Conservation (phyloP, 1,139 yeast genomes). For the Saccharomyces pastorianus region DNA sequence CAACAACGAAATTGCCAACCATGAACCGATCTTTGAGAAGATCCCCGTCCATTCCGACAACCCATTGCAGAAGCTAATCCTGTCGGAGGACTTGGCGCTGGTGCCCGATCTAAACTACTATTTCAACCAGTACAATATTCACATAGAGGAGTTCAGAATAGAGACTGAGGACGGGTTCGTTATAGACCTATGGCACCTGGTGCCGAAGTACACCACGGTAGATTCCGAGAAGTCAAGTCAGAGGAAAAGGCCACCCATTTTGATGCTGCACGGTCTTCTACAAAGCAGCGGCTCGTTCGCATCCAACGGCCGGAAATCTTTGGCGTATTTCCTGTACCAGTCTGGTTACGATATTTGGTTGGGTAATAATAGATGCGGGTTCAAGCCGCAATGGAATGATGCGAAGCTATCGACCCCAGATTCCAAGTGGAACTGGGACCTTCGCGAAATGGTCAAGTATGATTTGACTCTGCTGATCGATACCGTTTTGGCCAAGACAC, state of each 20-base stretch:
- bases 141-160: slow-evolving; percentile 50
- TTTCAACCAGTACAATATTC: slow-evolving; percentile 51
- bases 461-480: slow-evolving; percentile 72
- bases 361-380: slow-evolving; percentile 86
- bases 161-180: slow-evolving; percentile 77
- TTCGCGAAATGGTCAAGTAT: slow-evolving; percentile 64
- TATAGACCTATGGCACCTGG: slow-evolving; percentile 54
- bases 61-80: slow-evolving; percentile 19
- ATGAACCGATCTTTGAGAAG: not conserved
- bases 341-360: slow-evolving; percentile 86
- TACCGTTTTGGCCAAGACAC: slow-evolving; percentile 42
- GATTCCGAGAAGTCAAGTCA: slow-evolving; percentile 27
- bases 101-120: slow-evolving; percentile 56
- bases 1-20: not conserved
- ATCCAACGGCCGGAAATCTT: slow-evolving; percentile 65
- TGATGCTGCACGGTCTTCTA: slow-evolving; percentile 76
- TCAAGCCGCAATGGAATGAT: slow-evolving; percentile 50
- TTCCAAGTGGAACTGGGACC: slow-evolving; percentile 76
- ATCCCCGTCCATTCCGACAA: slow-evolving; percentile 8
- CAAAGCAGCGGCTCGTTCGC: slow-evolving; percentile 83
- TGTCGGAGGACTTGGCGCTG: slow-evolving; percentile 31
- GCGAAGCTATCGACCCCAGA: slow-evolving; percentile 24
- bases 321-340: slow-evolving; percentile 55
- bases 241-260: slow-evolving; percentile 44
- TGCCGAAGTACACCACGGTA: slow-evolving; percentile 32